Percentiles rank a stretch among this genome's conserved stretches.
Evolutionary conservation across 2,329 filamentous ascomycete genomes (phyloP).

Genomic region (Penicillium occitanis): DNA sequence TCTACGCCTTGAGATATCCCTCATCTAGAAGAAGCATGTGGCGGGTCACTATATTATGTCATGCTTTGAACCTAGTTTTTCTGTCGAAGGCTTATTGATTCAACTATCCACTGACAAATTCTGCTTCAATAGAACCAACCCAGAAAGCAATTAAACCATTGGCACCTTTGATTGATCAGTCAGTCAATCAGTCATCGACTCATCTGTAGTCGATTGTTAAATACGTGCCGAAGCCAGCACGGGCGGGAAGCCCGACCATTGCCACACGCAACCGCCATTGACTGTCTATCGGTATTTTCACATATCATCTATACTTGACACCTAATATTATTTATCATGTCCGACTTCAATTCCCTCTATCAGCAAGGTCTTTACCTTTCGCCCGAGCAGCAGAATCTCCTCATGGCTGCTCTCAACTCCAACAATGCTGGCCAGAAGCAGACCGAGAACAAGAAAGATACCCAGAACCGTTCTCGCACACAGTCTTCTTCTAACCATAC

Average conservation of each 20-base stretch:
- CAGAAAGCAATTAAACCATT: not conserved
- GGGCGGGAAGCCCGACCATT: conserved; percentile 37
- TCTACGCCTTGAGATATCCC: too few species aligned
- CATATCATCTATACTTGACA: not conserved
- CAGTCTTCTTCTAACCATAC: conserved; percentile 17
- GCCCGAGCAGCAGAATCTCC: conserved; percentile 71
- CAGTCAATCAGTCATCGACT: not conserved
- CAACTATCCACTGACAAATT: not conserved
- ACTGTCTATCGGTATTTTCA: not conserved
- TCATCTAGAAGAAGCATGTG: not conserved
- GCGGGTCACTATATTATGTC: not conserved
- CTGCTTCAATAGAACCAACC: not conserved
- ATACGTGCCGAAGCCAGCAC: conserved; percentile 25
- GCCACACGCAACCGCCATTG: not conserved
- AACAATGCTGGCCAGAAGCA: conserved; percentile 53
- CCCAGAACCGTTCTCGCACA: conserved; percentile 1
- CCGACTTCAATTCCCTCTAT: conserved; percentile 42
- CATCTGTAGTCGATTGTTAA: conserved; percentile 7
- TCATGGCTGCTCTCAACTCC: conserved; percentile 74
- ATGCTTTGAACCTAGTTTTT: not conserved
- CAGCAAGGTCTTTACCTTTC: conserved; percentile 66
- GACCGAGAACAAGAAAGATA: conserved; percentile 22
- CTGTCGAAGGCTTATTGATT: not conserved
- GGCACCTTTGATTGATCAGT: not conserved
- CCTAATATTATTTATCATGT: conserved; percentile 30